Evolutionary conservation across 2,329 filamentous ascomycete species (phyloP).

Genomic region (Lojkania enalia): DNA sequence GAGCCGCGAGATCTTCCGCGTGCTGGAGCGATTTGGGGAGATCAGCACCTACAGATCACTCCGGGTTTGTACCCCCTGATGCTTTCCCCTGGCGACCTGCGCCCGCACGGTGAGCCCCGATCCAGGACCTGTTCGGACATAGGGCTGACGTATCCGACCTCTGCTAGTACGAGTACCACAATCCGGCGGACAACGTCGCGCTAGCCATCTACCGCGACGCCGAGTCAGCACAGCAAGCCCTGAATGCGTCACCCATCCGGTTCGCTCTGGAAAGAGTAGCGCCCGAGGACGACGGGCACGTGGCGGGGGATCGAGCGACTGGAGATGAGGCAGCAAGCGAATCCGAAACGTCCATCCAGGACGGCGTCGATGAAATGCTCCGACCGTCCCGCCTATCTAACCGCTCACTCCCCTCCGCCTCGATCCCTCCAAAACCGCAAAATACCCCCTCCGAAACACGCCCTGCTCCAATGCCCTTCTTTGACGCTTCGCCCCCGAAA

Average conservation of each 20-base stretch:
- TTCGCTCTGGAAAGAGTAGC: constrained; percentile 48
- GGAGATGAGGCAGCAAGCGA: constrained; percentile 19
- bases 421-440: constrained; percentile 1
- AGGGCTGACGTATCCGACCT: constrained; percentile 1
- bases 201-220: constrained; percentile 52
- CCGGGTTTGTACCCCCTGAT: constrained; percentile 30
- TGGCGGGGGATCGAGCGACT: constrained; percentile 3
- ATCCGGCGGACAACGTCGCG: constrained; percentile 47
- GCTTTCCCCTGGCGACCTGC: not conserved
- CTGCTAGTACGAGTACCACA: constrained; percentile 49
- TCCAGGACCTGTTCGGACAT: not conserved
- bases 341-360: constrained; percentile 10
- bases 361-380: constrained; percentile 36
- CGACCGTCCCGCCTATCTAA: constrained; percentile 30
- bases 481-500: constrained; percentile 9
- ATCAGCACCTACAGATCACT: constrained; percentile 53
- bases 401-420: constrained; percentile 12
- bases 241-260: constrained; percentile 51
- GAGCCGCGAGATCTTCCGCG: constrained; percentile 52
- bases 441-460: not conserved
- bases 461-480: constrained; percentile 30
- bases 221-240: constrained; percentile 45
- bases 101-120: not conserved
- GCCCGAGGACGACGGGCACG: constrained; percentile 9
- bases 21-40: constrained; percentile 55